phyloP scores from a whole-genome alignment of 352 stramenopile genomes.

The Phytophthora ohioensis region DNA sequence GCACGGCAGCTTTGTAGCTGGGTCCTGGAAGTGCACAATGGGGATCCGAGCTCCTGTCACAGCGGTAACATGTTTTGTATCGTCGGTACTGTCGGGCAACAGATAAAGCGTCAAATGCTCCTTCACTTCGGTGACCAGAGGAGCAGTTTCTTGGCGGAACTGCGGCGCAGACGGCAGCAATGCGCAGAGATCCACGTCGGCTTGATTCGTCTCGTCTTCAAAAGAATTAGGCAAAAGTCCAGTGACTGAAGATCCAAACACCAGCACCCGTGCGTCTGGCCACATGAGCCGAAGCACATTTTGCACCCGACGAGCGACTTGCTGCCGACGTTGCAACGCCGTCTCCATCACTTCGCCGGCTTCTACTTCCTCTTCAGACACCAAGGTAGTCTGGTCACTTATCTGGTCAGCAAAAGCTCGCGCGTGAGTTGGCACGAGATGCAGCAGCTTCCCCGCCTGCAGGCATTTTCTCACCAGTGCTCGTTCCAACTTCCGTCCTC shows the following conservation, averaged over 20 bases:
- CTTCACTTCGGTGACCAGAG: constrained; percentile 64
- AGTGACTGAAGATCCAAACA: constrained; percentile 79
- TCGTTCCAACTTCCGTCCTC: constrained; percentile 52
- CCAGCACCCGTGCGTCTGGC: constrained; percentile 67
- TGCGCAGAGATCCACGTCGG: constrained; percentile 80
- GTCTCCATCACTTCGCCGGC: not conserved
- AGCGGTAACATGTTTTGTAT: constrained; percentile 26
- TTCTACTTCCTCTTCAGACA: not conserved
- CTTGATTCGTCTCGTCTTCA: not conserved
- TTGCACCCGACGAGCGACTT: constrained; percentile 54
- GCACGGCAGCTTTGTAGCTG: constrained; percentile 49
- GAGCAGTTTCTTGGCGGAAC: constrained; percentile 60
- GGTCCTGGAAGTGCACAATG: constrained; percentile 70
- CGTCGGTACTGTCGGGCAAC: constrained; percentile 20
- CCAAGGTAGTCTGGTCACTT: not conserved
- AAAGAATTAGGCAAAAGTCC: constrained; percentile 36
- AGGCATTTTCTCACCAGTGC: constrained; percentile 55
- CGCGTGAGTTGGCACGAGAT: constrained; percentile 46
- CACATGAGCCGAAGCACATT: constrained; percentile 59
- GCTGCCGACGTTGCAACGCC: constrained; percentile 39
- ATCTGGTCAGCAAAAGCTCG: constrained; percentile 28
- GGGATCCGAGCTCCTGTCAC: constrained; percentile 66
- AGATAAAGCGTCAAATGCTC: constrained; percentile 79
- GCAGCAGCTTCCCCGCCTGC: constrained; percentile 42
- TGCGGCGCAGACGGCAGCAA: constrained; percentile 62